phyloP scores from a whole-genome alignment of 441 rosid genomes.

The Populus hybrid region DNA sequence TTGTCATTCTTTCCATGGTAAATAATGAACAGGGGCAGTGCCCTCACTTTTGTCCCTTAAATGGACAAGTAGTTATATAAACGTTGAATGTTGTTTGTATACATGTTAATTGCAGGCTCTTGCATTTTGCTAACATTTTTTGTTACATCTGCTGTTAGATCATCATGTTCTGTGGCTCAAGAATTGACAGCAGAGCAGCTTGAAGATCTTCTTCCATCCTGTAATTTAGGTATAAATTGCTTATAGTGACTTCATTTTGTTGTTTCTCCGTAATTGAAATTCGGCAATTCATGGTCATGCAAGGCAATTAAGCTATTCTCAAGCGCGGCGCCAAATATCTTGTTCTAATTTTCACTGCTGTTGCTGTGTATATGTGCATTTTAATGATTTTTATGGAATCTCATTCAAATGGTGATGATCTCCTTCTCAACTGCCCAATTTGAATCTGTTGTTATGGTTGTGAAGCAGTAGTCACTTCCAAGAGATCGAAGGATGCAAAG shows the following conservation, averaged over 20 bases:
- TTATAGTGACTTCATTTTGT: slow-evolving; percentile 4
- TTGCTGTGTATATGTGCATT: background rate
- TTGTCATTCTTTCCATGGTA: background rate
- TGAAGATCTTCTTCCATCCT: slow-evolving; percentile 50
- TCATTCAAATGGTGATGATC: slow-evolving; percentile 13
- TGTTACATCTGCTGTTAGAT: slow-evolving; percentile 40
- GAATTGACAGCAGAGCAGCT: slow-evolving; percentile 55
- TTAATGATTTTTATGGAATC: slow-evolving; percentile 9
- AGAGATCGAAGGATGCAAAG: slow-evolving; percentile 55
- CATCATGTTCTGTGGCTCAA: slow-evolving; percentile 56
- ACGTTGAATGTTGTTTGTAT: background rate
- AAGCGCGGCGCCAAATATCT: background rate
- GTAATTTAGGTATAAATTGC: slow-evolving; percentile 48
- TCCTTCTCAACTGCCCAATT: slow-evolving; percentile 17
- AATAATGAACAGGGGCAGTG: background rate
- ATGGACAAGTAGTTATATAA: background rate
- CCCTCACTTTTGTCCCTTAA: background rate
- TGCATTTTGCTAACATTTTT: background rate
- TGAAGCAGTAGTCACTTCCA: slow-evolving; percentile 40
- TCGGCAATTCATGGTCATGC: background rate
- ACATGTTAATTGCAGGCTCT: background rate
- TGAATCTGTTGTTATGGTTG: slow-evolving; percentile 15
- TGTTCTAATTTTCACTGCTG: background rate
- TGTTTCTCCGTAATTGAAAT: slow-evolving; percentile 4
- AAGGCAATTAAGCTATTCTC: slow-evolving; percentile 5